Evolutionary conservation across 2,329 filamentous ascomycete species (phyloP), one percentile per base, ranked within the genome.

Genomic region (Diplodia sapinea): DNA sequence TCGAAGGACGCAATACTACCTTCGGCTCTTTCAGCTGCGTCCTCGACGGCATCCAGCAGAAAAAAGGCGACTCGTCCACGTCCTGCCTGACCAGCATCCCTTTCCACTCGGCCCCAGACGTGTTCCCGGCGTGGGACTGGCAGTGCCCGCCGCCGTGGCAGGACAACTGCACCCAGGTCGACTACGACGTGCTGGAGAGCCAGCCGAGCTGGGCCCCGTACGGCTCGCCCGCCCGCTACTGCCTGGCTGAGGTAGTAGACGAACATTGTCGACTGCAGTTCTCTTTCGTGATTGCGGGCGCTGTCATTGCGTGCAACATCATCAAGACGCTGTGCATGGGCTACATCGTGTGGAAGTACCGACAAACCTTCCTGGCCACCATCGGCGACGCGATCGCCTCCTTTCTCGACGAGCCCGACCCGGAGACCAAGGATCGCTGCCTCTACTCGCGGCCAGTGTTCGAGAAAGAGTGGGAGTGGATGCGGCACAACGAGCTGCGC

Each of bases 321-420:
- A 38, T 73, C 33, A 76, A 76, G 61, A 72, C 70, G 2, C 36
- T 23, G 3, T 26, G 20, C 20, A 52, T 52, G 50, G 50, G 20
- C 4, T 26, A 71, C 7, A 73, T 76, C 23, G 70, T 73, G 11
- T 69, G 66, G 20, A 61, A 69, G 1, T 69, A 69, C 12, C 70
- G 71, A 17, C 66, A 65, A 1, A 9, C 31, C 17, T 26, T 54
- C 4, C 57, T 77, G 17, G 71, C 75, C 36, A 76, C 72, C 2
- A 69, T 73, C 13, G 74, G 72, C 17, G 76, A 75, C 69, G 76
- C 73, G 1, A 70, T 75, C 20, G 54, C 69, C n/a, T 74, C 71
- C 17, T 77, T 73, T 56, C 66, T 75, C 9, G 67, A 69, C 6
- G 15, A 68, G 8, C 68, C 71, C 6, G 74, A 75, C 66, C 62